Percentiles rank a stretch among this genome's conserved stretches.
Evolutionary conservation across 129 eudicot genomes (phyloP).

Genomic region (sunflower (Helianthus annuus)): DNA sequence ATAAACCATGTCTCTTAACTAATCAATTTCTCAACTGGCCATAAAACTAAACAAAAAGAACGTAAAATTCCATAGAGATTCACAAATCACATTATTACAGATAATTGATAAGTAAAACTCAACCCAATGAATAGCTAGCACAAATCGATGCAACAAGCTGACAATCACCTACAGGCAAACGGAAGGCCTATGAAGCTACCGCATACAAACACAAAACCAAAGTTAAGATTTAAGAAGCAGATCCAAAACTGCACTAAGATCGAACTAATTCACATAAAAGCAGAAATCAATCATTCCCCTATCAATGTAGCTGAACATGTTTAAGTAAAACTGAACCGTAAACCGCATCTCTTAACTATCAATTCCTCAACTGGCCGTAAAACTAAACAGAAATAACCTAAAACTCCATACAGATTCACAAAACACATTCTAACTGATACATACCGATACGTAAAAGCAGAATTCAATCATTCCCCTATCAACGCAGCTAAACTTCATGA

Average conservation of each 20-base stretch:
- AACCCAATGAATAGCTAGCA: background rate
- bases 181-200: background rate
- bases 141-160: slow-evolving; percentile 10
- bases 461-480: background rate
- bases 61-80: background rate
- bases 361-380: background rate
- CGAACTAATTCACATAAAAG: slow-evolving; percentile 3
- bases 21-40: background rate
- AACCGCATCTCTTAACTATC: background rate
- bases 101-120: background rate
- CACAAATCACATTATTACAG: background rate
- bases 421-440: background rate
- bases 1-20: background rate
- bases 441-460: background rate
- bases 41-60: background rate
- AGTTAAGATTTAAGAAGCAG: slow-evolving; percentile 7
- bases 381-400: background rate
- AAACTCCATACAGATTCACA: background rate
- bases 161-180: too few species aligned
- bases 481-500: background rate
- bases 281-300: background rate
- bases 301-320: background rate
- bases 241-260: slow-evolving; percentile 6
- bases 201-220: background rate
- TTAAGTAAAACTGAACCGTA: background rate